Base-by-base conservation (phyloP, 2,329 filamentous ascomycete genomes). In the Diaporthe velutina region DNA sequence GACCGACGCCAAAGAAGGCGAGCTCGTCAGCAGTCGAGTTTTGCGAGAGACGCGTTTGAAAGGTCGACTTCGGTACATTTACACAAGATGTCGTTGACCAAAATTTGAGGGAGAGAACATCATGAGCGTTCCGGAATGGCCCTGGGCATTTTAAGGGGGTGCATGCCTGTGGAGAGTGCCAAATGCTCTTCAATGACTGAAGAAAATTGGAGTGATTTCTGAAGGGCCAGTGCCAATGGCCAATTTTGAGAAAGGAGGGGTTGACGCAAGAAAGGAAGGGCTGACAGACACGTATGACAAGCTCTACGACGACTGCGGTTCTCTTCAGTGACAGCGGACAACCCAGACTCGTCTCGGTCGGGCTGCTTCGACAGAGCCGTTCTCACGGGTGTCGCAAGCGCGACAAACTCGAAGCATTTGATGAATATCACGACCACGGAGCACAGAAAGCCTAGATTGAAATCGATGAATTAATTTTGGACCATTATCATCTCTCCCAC, bases 401-500 rank as follows among this genome's bases (percentile, higher is more conserved):
- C 25, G 57, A 55, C 17, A 54, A 17, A 12, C 12, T 28, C 22
- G 19, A 10, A 25, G 9, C 45, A 28, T 22, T 61, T 30, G n/a
- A 72, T 7, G 48, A 17, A 55, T 10, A 54, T 54, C 28, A 55
- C 25, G 28, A 64, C 5, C 1, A 5, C 19, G 12, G 40, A 10
- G 19, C 35, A 17, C 57, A 54, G 33, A 13, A 7, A 61, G 42
- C n/a, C 9, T 40, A 60, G 33, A 40, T 42, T 72, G 45, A 52
- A 64, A 64, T 25, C n/a, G 30, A 55, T 55, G 38, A 45, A 45
- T 0, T 28, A 13, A 25, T 45, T 64, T 33, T 72, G 19, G 45
- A 54, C 57, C 50, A 42, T 45, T 28, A 6, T 48, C 40, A 54
- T 4, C 19, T 45, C 38, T 74, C 64, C 73, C 73, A 71, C 66